Percentiles rank a stretch among this genome's conserved stretches.
phyloP scores from a whole-genome alignment of 257 asterid species.

The Buddleja alternifolia region DNA sequence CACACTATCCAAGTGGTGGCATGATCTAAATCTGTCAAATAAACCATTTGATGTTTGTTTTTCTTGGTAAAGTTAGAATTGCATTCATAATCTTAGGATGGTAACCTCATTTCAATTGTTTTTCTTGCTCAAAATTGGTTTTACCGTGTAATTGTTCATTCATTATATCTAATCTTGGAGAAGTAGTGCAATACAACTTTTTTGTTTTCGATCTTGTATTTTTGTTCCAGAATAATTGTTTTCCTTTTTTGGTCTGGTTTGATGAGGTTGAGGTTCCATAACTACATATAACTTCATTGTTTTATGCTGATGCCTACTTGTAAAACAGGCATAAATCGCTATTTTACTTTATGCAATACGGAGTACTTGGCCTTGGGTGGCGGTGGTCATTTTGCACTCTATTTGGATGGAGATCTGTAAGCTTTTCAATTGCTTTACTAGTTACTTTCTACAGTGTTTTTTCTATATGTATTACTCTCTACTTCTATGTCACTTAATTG shows the following conservation, averaged over 20 bases:
- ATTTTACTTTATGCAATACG: slow-evolving; percentile 75
- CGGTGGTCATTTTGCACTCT: slow-evolving; percentile 89
- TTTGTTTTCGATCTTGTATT: background rate
- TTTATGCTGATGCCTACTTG: slow-evolving; percentile 18
- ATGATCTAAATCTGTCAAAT: no score
- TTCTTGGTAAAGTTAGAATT: no score
- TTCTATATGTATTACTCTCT: background rate
- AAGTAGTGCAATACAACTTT: background rate
- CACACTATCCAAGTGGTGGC: no score
- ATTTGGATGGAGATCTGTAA: slow-evolving; percentile 89
- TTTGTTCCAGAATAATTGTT: background rate
- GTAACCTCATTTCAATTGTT: no score
- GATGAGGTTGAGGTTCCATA: slow-evolving; percentile 1
- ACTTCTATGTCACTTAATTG: no score
- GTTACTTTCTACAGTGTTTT: background rate
- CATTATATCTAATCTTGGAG: slow-evolving; percentile 1
- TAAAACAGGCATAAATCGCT: slow-evolving; percentile 74
- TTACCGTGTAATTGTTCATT: no score
- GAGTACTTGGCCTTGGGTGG: slow-evolving; percentile 95
- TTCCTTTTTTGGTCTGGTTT: background rate
- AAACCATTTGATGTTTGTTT: no score
- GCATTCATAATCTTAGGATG: no score
- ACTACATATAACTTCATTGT: slow-evolving; percentile 11
- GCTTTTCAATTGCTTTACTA: slow-evolving; percentile 32
- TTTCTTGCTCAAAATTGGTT: no score